These are phyloP conservation scores for Lizonia empirigonia DNA, from an alignment of 2,329 filamentous ascomycete species.

Conservation along the genomic window DNA sequence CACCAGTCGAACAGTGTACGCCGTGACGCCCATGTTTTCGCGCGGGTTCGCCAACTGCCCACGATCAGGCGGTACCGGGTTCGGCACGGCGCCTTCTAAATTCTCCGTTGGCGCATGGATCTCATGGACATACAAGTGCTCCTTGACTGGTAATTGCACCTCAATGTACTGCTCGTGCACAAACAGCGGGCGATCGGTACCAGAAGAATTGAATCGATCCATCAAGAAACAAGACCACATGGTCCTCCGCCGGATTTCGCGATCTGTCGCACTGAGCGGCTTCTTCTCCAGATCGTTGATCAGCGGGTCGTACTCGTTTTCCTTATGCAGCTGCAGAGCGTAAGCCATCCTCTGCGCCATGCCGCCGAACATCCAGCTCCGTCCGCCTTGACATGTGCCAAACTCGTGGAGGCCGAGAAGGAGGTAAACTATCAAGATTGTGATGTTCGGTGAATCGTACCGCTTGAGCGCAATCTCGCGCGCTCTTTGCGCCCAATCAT, in stretches of 20 bases:
- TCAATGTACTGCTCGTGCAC: constrained; percentile 87
- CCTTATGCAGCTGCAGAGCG: constrained; percentile 89
- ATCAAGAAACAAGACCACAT: constrained; percentile 99
- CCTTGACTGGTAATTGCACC: constrained; percentile 88
- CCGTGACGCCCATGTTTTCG: constrained; percentile 92
- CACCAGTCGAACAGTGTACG: constrained; percentile 85
- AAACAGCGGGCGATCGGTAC: constrained; percentile 89
- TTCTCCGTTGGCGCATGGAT: constrained; percentile 87
- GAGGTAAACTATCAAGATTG: constrained; percentile 87
- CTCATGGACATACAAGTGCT: constrained; percentile 87
- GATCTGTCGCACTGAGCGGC: constrained; percentile 85
- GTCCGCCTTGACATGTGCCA: constrained; percentile 92
- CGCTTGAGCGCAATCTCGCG: constrained; percentile 83
- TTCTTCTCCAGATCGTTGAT: constrained; percentile 64
- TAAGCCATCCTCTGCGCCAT: constrained; percentile 98
- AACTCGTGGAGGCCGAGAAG: constrained; percentile 93
- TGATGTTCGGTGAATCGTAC: constrained; percentile 95
- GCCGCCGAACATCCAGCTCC: constrained; percentile 94
- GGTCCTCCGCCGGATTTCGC: constrained; percentile 87
- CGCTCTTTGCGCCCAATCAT: constrained; percentile 88
- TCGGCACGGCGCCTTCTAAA: constrained; percentile 72
- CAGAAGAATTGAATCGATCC: constrained; percentile 97
- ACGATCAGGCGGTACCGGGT: constrained; percentile 66
- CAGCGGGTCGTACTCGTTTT: constrained; percentile 80
- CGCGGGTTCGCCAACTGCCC: constrained; percentile 69